These are phyloP conservation scores for Chlamydomonas sp. DNA, from an alignment of 139 green algal genomes.

Conservation along the genomic window DNA sequence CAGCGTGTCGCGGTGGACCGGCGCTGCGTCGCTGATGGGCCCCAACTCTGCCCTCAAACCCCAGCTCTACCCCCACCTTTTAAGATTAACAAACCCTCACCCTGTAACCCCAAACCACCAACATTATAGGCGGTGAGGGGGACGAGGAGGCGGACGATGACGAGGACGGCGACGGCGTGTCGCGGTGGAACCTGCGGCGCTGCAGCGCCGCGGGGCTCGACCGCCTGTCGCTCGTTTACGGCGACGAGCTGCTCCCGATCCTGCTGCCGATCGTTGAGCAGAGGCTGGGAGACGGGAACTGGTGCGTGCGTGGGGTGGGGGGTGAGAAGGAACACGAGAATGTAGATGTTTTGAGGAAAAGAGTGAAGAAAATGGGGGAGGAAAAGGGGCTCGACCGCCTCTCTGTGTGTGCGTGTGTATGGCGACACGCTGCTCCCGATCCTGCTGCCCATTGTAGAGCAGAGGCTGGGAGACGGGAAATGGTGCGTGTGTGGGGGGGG, in stretches of 20 bases:
- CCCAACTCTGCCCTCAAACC: no score
- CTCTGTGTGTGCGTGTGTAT: conserved; percentile 59
- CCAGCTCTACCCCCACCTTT: no score
- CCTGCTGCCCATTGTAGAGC: conserved; percentile 83
- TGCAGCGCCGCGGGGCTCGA: conserved; percentile 83
- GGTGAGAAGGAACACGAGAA: not conserved
- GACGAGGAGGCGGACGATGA: conserved; percentile 29
- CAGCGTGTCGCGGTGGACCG: not conserved
- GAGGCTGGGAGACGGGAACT: conserved; percentile 43
- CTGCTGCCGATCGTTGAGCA: conserved; percentile 85
- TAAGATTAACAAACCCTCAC: not conserved
- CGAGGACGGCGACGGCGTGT: conserved; percentile 26
- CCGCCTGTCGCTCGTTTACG: conserved; percentile 66
- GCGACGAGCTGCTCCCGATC: conserved; percentile 83
- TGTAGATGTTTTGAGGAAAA: not conserved
- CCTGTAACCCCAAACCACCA: not conserved
- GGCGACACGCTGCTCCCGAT: conserved; percentile 83
- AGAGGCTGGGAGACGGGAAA: no score
- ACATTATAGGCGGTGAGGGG: not conserved
- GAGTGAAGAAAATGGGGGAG: conserved; percentile 7
- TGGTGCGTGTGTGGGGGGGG: no score
- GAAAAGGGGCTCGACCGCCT: conserved; percentile 86
- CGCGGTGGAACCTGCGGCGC: conserved; percentile 85
- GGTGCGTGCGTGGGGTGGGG: no score
- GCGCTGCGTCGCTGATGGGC: no score